Percentiles rank a stretch among this genome's conserved stretches.
These are phyloP conservation scores for Fusarium cyanostomum DNA, from an alignment of 2,329 filamentous ascomycete species.

Conservation along the genomic window DNA sequence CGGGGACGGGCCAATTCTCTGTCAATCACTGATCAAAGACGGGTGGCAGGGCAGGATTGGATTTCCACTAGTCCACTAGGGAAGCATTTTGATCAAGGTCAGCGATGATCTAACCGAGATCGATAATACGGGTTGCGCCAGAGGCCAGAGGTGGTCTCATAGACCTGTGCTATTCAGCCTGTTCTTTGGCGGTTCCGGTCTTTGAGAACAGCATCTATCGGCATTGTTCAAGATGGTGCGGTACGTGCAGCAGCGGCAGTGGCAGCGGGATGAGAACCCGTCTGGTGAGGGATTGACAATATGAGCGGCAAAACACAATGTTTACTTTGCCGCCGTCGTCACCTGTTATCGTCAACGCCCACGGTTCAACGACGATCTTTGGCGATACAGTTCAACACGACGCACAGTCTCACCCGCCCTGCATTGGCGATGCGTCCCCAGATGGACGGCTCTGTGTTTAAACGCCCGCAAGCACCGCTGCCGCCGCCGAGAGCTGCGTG, in stretches of 20 bases:
- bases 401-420: conserved; percentile 7
- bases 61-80: conserved; percentile 24
- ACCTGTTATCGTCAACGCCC: conserved; percentile 26
- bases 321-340: conserved; percentile 33
- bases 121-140: conserved; percentile 25
- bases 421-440: conserved; percentile 1
- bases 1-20: not conserved
- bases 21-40: not conserved
- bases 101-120: conserved; percentile 40
- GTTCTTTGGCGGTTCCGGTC: no score
- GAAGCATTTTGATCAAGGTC: conserved; percentile 10
- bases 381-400: conserved; percentile 9
- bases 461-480: conserved; percentile 22
- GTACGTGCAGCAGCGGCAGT: not conserved
- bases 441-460: conserved; percentile 5
- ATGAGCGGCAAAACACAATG: conserved; percentile 8
- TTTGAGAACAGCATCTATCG: not conserved
- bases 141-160: conserved; percentile 11
- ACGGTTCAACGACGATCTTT: conserved; percentile 13
- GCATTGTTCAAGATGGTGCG: conserved; percentile 22
- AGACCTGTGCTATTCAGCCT: no score
- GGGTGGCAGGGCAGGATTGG: conserved; percentile 20
- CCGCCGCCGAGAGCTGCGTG: conserved; percentile 33
- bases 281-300: conserved; percentile 15
- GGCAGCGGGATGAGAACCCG: conserved; percentile 8